These are phyloP conservation scores for Poronia punctata DNA, from an alignment of 495 filamentous ascomycete species.

Conservation along the genomic window DNA sequence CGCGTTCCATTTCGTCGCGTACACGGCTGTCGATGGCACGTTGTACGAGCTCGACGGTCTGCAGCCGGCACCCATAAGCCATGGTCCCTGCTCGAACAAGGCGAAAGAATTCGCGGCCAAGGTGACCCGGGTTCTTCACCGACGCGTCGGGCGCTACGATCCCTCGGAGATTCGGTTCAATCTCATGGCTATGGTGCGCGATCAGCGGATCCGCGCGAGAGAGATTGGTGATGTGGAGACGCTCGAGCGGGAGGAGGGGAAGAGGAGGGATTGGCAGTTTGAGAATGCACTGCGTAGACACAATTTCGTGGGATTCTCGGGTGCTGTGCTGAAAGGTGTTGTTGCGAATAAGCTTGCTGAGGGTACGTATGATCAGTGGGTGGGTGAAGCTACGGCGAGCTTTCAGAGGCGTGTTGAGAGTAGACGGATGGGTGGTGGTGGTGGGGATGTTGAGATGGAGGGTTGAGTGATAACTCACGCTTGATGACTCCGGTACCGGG, in stretches of 20 bases:
- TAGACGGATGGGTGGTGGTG: constrained; percentile 33
- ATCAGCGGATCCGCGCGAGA: constrained; percentile 64
- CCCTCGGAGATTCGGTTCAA: constrained; percentile 89
- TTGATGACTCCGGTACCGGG: too few species aligned
- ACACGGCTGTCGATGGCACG: constrained; percentile 67
- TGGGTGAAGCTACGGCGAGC: constrained; percentile 66
- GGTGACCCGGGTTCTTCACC: constrained; percentile 79
- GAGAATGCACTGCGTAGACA: constrained; percentile 90
- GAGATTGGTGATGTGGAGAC: constrained; percentile 79
- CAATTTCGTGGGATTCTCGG: constrained; percentile 95
- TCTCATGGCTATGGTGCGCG: constrained; percentile 82
- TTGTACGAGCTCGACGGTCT: constrained; percentile 95
- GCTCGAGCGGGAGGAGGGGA: constrained; percentile 73
- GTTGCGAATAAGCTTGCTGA: constrained; percentile 59
- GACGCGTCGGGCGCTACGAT: constrained; percentile 80
- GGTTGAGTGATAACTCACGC: constrained; percentile 25
- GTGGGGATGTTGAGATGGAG: constrained; percentile 39
- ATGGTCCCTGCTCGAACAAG: constrained; percentile 67
- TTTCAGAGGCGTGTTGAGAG: constrained; percentile 58
- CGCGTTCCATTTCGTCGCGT: constrained; percentile 97
- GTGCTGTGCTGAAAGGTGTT: constrained; percentile 83
- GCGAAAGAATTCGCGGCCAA: constrained; percentile 65
- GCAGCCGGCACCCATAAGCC: constrained; percentile 83
- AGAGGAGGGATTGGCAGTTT: constrained; percentile 83
- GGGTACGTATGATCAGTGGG: constrained; percentile 67